These are phyloP conservation scores for Yamadazyma friedrichii DNA, from an alignment of 1,139 yeast species.

Conservation along the genomic window DNA sequence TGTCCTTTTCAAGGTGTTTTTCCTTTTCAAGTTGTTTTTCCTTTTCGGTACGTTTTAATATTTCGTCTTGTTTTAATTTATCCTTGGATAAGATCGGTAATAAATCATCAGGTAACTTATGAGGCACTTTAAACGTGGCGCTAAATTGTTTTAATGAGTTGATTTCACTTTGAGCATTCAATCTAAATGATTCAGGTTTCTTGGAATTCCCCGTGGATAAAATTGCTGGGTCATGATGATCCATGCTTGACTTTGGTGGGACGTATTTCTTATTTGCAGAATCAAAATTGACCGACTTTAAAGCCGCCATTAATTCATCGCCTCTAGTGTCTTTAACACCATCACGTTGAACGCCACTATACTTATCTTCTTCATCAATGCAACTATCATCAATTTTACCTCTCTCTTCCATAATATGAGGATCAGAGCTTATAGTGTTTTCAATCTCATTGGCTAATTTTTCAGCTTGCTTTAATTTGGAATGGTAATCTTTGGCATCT, in stretches of 20 bases:
- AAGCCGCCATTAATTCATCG: conserved; percentile 64
- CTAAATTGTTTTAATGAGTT: conserved; percentile 82
- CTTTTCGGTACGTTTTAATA: conserved; percentile 30
- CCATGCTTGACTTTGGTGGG: conserved; percentile 64
- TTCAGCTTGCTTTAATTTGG: conserved; percentile 70
- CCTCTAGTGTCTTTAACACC: conserved; percentile 37
- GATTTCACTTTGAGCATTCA: conserved; percentile 64
- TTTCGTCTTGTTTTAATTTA: conserved; percentile 62
- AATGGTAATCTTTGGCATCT: conserved; percentile 69
- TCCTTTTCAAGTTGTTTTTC: conserved; percentile 8
- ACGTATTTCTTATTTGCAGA: conserved; percentile 39
- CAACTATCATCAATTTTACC: conserved; percentile 84
- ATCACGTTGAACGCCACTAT: conserved; percentile 74
- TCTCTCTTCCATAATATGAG: conserved; percentile 89
- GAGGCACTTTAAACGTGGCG: conserved; percentile 76
- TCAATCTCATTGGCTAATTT: conserved; percentile 82
- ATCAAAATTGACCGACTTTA: conserved; percentile 33
- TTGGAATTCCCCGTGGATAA: conserved; percentile 40
- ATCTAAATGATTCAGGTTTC: conserved; percentile 40
- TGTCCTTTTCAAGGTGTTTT: conserved; percentile 5
- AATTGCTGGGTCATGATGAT: conserved; percentile 75
- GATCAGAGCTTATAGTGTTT: conserved; percentile 61
- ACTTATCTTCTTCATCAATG: conserved; percentile 92
- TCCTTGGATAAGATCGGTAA: conserved; percentile 74
- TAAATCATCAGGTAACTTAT: conserved; percentile 71